Evolutionary conservation across 2,329 filamentous ascomycete species (phyloP).

Genomic region (Alternaria brassicicola): DNA sequence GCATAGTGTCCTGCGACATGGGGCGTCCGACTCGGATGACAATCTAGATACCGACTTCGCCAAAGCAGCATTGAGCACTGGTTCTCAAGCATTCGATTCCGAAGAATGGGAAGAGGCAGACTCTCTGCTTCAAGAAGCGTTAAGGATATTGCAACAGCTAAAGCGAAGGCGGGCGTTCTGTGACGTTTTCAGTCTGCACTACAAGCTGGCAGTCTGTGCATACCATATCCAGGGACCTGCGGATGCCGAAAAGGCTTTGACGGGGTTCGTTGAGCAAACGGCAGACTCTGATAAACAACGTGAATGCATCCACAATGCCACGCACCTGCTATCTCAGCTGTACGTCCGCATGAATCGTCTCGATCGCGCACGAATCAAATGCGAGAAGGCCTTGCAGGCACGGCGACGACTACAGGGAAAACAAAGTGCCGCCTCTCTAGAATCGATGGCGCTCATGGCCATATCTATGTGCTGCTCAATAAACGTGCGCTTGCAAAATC

Average conservation of each 20-base stretch:
- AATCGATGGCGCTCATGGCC: constrained; percentile 40
- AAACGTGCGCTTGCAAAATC: constrained; percentile 31
- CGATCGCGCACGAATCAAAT: constrained; percentile 29
- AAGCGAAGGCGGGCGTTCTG: constrained; percentile 25
- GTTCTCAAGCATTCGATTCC: constrained; percentile 29
- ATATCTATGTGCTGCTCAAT: constrained; percentile 29
- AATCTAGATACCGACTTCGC: constrained; percentile 35
- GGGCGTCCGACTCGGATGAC: constrained; percentile 27
- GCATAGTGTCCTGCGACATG: not conserved
- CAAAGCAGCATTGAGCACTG: constrained; percentile 33
- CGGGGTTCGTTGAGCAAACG: constrained; percentile 23
- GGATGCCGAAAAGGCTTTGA: constrained; percentile 29
- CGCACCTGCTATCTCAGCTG: constrained; percentile 34
- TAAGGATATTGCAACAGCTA: constrained; percentile 31
- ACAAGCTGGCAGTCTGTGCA: constrained; percentile 35
- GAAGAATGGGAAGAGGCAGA: constrained; percentile 32
- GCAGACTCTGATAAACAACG: constrained; percentile 22
- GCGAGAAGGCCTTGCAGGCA: constrained; percentile 35
- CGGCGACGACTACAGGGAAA: constrained; percentile 35
- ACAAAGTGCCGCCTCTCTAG: constrained; percentile 27
- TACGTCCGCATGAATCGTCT: constrained; percentile 29
- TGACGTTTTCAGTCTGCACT: constrained; percentile 34
- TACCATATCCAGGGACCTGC: constrained; percentile 28
- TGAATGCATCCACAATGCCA: constrained; percentile 23
- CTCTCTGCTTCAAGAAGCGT: constrained; percentile 34